These are phyloP conservation scores for Colletotrichum phormii DNA, from an alignment of 2,329 filamentous ascomycete species.

Conservation along the genomic window DNA sequence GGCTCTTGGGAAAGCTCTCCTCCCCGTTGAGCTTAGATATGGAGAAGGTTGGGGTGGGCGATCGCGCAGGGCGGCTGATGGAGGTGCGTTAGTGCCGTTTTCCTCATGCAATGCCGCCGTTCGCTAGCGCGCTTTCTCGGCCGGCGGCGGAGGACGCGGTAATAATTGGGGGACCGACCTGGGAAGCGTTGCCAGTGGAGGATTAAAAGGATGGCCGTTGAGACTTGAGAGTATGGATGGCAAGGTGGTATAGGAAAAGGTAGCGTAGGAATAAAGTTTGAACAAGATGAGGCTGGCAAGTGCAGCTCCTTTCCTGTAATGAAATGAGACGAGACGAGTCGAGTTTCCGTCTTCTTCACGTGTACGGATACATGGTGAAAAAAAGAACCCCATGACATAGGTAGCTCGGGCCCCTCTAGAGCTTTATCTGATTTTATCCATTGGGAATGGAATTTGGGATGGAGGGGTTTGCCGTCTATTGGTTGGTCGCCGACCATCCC, in stretches of 20 bases:
- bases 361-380: neutral
- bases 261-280: neutral
- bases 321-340: neutral
- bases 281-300: neutral
- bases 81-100: conserved; percentile 22
- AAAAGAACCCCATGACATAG: conserved; percentile 12
- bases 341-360: neutral
- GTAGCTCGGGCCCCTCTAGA: neutral
- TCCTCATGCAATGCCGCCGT: conserved; percentile 12
- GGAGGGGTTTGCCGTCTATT: neutral
- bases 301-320: neutral
- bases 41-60: neutral
- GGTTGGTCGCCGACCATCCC: conserved; percentile 28
- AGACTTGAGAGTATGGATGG: neutral
- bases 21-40: neutral
- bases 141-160: neutral
- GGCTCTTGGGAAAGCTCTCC: conserved; percentile 2
- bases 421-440: neutral
- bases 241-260: neutral
- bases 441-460: neutral
- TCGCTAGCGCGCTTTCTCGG: conserved; percentile 10
- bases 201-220: neutral
- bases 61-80: conserved; percentile 14
- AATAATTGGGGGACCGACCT: neutral
- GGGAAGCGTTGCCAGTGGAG: neutral